phyloP scores from a whole-genome alignment of 2,329 filamentous ascomycete species.

The Fusarium subglutinans region DNA sequence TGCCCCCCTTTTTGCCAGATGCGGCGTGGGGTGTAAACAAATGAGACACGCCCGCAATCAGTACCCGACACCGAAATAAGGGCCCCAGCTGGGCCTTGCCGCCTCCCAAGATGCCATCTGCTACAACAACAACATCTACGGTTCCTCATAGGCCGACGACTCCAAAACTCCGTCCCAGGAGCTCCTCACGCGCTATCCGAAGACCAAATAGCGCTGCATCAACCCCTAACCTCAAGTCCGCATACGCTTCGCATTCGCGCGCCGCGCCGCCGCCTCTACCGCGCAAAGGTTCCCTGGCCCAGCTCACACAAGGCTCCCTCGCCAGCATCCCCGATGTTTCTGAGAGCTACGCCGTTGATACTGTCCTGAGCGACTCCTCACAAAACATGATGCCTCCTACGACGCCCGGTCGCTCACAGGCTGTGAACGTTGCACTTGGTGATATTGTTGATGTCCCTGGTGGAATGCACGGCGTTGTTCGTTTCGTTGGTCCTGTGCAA shows the following conservation, averaged over 20 bases:
- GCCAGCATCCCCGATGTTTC: slow-evolving; percentile 74
- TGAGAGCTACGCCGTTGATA: slow-evolving; percentile 69
- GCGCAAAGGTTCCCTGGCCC: slow-evolving; percentile 77
- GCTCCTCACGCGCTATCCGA: slow-evolving; percentile 53
- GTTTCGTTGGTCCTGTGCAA: slow-evolving; percentile 85
- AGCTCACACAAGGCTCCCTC: slow-evolving; percentile 71
- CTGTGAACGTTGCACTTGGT: slow-evolving; percentile 73
- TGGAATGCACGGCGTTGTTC: slow-evolving; percentile 88
- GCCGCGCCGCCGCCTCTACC: slow-evolving; percentile 60
- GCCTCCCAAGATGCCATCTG: slow-evolving; percentile 42
- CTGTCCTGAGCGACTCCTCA: slow-evolving; percentile 53
- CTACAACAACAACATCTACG: slow-evolving; percentile 38
- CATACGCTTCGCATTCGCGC: slow-evolving; percentile 61
- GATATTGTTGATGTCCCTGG: slow-evolving; percentile 92
- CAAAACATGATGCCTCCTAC: slow-evolving; percentile 62
- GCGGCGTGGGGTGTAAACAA: slow-evolving; percentile 45
- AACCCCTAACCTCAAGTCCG: slow-evolving; percentile 66
- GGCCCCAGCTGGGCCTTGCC: slow-evolving; percentile 35
- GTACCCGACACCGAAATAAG: slow-evolving; percentile 37
- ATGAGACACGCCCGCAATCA: slow-evolving; percentile 42
- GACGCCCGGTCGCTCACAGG: slow-evolving; percentile 62
- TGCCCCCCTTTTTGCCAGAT: slow-evolving; percentile 43
- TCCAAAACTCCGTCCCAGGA: slow-evolving; percentile 33
- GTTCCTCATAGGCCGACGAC: slow-evolving; percentile 24
- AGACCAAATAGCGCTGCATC: slow-evolving; percentile 61